A percentile compares a stretch with the other conserved stretches of the same genome.
Evolutionary conservation across 1,284 basidiomycete genomes (phyloP).

Genomic region (Pulchroboletus neoregius): DNA sequence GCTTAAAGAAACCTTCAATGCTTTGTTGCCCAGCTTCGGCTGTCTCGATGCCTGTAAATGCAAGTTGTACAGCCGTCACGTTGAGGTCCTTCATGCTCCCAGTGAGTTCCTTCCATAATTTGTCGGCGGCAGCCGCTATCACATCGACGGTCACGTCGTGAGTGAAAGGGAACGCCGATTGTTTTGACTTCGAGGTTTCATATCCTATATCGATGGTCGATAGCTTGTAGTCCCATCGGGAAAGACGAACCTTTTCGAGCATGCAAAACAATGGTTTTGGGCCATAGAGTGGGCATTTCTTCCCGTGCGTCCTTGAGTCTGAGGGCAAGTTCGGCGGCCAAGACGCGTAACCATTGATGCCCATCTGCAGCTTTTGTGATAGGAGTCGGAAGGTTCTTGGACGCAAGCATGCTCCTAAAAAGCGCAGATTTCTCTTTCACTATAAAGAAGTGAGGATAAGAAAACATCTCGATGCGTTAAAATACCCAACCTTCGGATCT

Average conservation of each 20-base stretch:
- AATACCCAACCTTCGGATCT: conserved; percentile 70
- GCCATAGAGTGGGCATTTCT: conserved; percentile 78
- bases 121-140: conserved; percentile 76
- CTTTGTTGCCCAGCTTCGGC: conserved; percentile 80
- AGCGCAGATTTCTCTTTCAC: conserved; percentile 83
- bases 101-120: conserved; percentile 85
- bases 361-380: conserved; percentile 74
- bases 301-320: conserved; percentile 82
- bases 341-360: conserved; percentile 85
- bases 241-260: conserved; percentile 56
- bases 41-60: conserved; percentile 80
- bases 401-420: conserved; percentile 90
- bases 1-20: conserved; percentile 81
- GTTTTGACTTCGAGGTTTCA: conserved; percentile 67
- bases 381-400: conserved; percentile 83
- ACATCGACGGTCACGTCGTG: conserved; percentile 70
- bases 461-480: background rate
- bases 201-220: conserved; percentile 46
- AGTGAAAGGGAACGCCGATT: conserved; percentile 80
- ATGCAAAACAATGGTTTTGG: conserved; percentile 83
- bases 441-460: conserved; percentile 28
- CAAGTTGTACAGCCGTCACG: conserved; percentile 71
- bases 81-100: conserved; percentile 53
- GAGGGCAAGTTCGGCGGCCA: conserved; percentile 85
- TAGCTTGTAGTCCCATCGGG: background rate